These are phyloP conservation scores for Lasiodiplodia gonubiensis DNA, from an alignment of 2,329 filamentous ascomycete species.

Conservation along the genomic window DNA sequence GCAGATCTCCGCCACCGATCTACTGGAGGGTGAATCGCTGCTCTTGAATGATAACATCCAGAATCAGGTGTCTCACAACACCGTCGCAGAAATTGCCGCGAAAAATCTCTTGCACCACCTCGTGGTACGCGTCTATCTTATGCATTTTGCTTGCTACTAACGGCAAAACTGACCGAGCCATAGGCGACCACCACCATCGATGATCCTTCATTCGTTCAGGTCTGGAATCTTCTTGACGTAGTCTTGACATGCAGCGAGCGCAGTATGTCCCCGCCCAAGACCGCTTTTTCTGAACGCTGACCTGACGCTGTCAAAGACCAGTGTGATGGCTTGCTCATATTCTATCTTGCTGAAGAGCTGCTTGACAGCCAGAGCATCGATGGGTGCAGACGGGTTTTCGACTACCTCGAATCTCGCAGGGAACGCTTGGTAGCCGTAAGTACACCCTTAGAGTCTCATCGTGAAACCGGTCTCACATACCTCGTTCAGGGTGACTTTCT, in stretches of 20 bases:
- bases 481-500: conserved; percentile 24
- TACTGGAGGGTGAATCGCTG: conserved; percentile 41
- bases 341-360: conserved; percentile 92
- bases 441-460: conserved; percentile 14
- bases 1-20: conserved; percentile 49
- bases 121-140: conserved; percentile 63
- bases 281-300: not conserved
- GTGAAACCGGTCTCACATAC: conserved; percentile 7
- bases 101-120: conserved; percentile 79
- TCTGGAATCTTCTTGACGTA: conserved; percentile 95
- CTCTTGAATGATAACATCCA: conserved; percentile 33
- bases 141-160: not conserved
- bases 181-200: conserved; percentile 78
- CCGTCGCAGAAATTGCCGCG: conserved; percentile 81
- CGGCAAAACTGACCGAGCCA: conserved; percentile 5
- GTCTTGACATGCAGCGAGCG: conserved; percentile 86
- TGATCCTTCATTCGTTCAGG: conserved; percentile 75
- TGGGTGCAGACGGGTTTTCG: conserved; percentile 88
- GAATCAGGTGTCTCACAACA: conserved; percentile 61
- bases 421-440: conserved; percentile 81
- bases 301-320: conserved; percentile 46
- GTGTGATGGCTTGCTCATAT: conserved; percentile 79
- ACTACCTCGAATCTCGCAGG: conserved; percentile 90
- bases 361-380: conserved; percentile 95
- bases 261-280: conserved; percentile 59